These are phyloP conservation scores for Chaetomium strumarium DNA, from an alignment of 2,329 filamentous ascomycete genomes.

Conservation along the genomic window DNA sequence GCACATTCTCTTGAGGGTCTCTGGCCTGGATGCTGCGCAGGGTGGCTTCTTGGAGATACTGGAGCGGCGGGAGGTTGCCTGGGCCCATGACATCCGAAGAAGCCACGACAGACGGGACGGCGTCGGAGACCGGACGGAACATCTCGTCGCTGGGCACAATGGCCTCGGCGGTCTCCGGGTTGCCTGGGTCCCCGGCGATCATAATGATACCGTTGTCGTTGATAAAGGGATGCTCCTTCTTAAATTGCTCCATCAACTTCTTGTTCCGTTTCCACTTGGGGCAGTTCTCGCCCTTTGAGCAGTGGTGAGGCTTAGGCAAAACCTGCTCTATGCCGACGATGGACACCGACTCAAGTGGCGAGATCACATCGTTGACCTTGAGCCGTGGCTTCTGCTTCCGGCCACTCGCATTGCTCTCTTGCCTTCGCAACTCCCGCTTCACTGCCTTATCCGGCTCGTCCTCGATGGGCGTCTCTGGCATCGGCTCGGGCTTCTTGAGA, in stretches of 20 bases:
- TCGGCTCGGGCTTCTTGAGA: slow-evolving; percentile 44
- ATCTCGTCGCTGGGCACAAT: slow-evolving; percentile 49
- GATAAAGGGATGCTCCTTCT: slow-evolving; percentile 66
- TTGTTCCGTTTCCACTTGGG: slow-evolving; percentile 77
- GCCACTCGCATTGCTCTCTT: slow-evolving; percentile 32
- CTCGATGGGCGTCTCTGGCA: slow-evolving; percentile 55
- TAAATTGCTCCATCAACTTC: slow-evolving; percentile 66
- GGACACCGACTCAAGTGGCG: slow-evolving; percentile 76
- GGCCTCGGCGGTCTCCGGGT: slow-evolving; percentile 58
- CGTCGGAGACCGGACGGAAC: slow-evolving; percentile 65
- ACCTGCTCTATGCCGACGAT: slow-evolving; percentile 90
- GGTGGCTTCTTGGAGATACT: slow-evolving; percentile 66
- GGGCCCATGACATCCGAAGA: slow-evolving; percentile 87
- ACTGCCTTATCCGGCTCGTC: slow-evolving; percentile 50
- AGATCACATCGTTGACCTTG: slow-evolving; percentile 59
- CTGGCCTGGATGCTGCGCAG: slow-evolving; percentile 64
- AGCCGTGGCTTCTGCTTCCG: slow-evolving; percentile 37
- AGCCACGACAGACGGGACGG: slow-evolving; percentile 75
- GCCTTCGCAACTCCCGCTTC: slow-evolving; percentile 39
- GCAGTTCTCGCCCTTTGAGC: slow-evolving; percentile 81
- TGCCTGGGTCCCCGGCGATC: slow-evolving; percentile 72
- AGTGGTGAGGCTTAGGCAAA: slow-evolving; percentile 76
- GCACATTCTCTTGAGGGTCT: slow-evolving; percentile 88
- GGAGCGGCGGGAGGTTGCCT: slow-evolving; percentile 54
- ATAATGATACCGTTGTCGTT: slow-evolving; percentile 64